Conservation (phyloP, 2,329 filamentous ascomycete genomes). For the Fusarium sp. region DNA sequence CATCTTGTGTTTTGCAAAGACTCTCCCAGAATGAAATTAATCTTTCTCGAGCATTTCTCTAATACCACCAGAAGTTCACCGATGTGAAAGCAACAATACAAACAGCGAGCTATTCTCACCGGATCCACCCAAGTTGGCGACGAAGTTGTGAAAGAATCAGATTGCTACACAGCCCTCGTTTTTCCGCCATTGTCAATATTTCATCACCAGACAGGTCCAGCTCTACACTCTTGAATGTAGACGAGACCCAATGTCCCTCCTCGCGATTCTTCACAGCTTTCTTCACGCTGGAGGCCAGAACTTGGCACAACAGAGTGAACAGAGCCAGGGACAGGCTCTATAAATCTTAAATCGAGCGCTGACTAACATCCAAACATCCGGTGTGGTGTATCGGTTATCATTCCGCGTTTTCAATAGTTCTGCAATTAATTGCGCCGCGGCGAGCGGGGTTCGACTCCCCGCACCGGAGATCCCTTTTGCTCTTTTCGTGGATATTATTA, state of each 20-base stretch:
- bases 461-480: conserved; percentile 17
- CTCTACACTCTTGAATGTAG: not conserved
- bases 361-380: conserved; percentile 6
- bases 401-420: conserved; percentile 23
- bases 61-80: too few species aligned
- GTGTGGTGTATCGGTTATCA: conserved; percentile 32
- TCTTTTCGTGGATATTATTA: accelerated
- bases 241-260: accelerated
- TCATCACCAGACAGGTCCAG: too few species aligned
- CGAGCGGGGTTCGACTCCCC: conserved; percentile 28
- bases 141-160: too few species aligned
- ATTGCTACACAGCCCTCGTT: too few species aligned
- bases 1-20: not conserved
- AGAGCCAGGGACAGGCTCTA: accelerated
- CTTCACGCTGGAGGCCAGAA: too few species aligned
- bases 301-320: not conserved
- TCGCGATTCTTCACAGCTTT: too few species aligned
- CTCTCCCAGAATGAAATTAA: not conserved
- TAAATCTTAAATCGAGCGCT: accelerated
- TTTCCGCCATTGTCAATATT: too few species aligned
- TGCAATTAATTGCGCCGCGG: not conserved
- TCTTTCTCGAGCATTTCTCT: not conserved
- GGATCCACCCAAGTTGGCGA: not conserved
- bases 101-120: too few species aligned
- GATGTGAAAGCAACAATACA: not conserved